Evolutionary conservation across 116 monocot species (phyloP).

Genomic region (Phalaenopsis hybrid): DNA sequence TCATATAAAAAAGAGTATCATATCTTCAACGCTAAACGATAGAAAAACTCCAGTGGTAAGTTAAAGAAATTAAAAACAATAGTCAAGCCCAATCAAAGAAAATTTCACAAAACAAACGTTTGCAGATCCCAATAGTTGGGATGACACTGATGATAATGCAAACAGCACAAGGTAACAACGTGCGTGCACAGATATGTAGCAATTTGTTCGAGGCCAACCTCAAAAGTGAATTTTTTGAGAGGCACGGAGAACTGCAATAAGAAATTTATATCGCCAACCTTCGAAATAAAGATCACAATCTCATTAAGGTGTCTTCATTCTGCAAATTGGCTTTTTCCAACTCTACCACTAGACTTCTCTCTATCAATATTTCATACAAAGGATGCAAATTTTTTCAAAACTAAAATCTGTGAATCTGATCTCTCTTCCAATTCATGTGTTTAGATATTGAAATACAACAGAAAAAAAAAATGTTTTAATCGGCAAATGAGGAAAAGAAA

Average conservation of each 20-base stretch:
- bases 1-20: too few species aligned
- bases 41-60: too few species aligned
- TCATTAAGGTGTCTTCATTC: not conserved
- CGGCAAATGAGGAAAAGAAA: too few species aligned
- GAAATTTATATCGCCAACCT: not conserved
- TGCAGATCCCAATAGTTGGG: not conserved
- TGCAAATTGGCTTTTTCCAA: not conserved
- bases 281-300: not conserved
- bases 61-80: not conserved
- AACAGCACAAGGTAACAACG: not conserved
- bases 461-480: too few species aligned
- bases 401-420: too few species aligned
- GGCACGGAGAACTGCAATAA: not conserved
- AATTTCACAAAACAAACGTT: not conserved
- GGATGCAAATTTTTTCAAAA: too few species aligned
- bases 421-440: too few species aligned
- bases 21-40: too few species aligned
- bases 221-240: not conserved
- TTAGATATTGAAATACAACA: too few species aligned
- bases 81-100: not conserved
- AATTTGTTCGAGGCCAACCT: constrained; percentile 1
- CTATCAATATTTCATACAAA: too few species aligned
- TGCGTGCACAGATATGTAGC: not conserved
- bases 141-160: not conserved
- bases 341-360: not conserved